phyloP scores from a whole-genome alignment of 768 basidiomycete genomes.

The Dacryopinax primogenitus region DNA sequence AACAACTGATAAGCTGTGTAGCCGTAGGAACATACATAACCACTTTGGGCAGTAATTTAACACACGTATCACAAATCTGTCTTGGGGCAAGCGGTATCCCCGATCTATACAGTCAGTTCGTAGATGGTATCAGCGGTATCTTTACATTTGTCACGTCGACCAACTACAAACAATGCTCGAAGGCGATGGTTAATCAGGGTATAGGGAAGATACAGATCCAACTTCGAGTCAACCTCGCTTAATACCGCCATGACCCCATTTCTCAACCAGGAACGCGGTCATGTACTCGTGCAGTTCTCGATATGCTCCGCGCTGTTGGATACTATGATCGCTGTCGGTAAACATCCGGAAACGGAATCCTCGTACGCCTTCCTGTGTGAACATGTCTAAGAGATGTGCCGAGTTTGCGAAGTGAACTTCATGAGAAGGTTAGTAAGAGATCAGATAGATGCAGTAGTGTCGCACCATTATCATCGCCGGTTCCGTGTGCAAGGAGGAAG shows the following conservation, averaged over 20 bases:
- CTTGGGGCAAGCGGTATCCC: too few species aligned
- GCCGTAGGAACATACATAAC: neutral
- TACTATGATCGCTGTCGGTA: conserved; percentile 85
- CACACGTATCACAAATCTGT: too few species aligned
- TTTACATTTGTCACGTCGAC: too few species aligned
- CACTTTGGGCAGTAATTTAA: too few species aligned
- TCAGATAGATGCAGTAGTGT: neutral
- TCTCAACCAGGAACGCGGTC: conserved; percentile 71
- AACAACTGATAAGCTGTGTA: neutral
- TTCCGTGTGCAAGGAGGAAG: conserved; percentile 82
- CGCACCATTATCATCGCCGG: conserved; percentile 73
- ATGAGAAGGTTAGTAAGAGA: neutral
- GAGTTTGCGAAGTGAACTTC: conserved; percentile 81
- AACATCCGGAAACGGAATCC: conserved; percentile 69
- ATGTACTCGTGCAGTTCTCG: conserved; percentile 80
- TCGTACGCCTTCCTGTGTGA: conserved; percentile 62
- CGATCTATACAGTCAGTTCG: too few species aligned
- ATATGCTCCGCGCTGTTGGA: conserved; percentile 58
- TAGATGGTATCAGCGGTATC: too few species aligned
- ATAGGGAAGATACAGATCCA: neutral
- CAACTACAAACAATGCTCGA: too few species aligned
- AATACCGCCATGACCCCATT: conserved; percentile 74
- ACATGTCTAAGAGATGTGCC: conserved; percentile 84
- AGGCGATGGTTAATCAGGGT: neutral
- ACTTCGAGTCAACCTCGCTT: conserved; percentile 13